Base-by-base conservation (phyloP, 116 monocot species). In the Thalassia testudinum region DNA sequence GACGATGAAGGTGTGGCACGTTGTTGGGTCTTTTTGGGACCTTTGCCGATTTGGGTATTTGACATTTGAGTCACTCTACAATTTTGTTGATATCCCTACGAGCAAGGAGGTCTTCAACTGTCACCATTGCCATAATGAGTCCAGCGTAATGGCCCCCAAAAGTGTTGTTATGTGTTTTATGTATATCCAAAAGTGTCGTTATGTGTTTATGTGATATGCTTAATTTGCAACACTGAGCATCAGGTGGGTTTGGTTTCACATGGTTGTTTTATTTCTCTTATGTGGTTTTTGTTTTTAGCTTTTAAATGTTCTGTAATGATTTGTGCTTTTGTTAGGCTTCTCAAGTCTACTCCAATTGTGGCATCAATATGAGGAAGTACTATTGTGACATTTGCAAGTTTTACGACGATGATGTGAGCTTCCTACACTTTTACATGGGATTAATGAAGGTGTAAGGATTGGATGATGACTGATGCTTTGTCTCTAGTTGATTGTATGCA, bases 51-150 rank as follows among this genome's bases (percentile, higher is more conserved):
- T n/a, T n/a, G n/a, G n/a, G n/a, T n/a, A n/a, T n/a, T n/a, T n/a
- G n/a, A n/a, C n/a, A n/a, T n/a, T n/a, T n/a, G n/a, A n/a, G n/a
- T n/a, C n/a, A n/a, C n/a, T n/a, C n/a, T n/a, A n/a, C n/a, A n/a
- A n/a, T n/a, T n/a, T n/a, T n/a, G n/a, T n/a, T n/a, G n/a, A n/a
- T n/a, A n/a, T n/a, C n/a, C n/a, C n/a, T n/a, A n/a, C n/a, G n/a
- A n/a, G 88, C 67, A 63, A 76, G 29, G 74, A 77, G 54, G 38
- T 83, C 60, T 88, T 88, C 58, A 1, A 27, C 58, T 88, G 88
- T 64, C 83, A 83, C 58, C 88, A 88, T 42, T 80, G 88, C 69
- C 88, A 88, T 69, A 74, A 88, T 40, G 83, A 83, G 37, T 72
- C 76, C 22, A 83, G 64, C 23, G 87, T 82, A 64, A n/a, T 26